Evolutionary conservation across 2,329 filamentous ascomycete species (phyloP).

Genomic region (Arthrobotrys pseudoclavata): DNA sequence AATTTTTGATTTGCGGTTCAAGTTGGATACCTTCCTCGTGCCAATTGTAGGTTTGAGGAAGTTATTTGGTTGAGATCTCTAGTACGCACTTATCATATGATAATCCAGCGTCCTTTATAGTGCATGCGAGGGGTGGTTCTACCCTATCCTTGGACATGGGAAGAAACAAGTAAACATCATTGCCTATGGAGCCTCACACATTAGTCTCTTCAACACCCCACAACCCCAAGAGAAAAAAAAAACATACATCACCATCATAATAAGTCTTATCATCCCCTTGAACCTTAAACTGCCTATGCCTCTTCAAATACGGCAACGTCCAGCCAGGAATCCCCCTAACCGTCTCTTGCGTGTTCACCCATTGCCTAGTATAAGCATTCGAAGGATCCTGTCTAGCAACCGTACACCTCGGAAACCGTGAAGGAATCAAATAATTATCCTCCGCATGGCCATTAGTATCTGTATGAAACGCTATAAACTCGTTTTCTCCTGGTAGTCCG

Average conservation of each 20-base stretch:
- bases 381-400: background rate
- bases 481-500: background rate
- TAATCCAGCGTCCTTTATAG: too few relatives aligned
- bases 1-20: too few relatives aligned
- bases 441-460: conserved; percentile 18
- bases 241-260: conserved; percentile 28
- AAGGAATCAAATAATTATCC: conserved; percentile 4
- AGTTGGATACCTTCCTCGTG: too few relatives aligned
- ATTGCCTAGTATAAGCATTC: background rate
- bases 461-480: conserved; percentile 21
- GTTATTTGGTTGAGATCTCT: too few relatives aligned
- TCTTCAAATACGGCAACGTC: background rate
- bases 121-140: too few relatives aligned
- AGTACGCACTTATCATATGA: too few relatives aligned
- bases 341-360: background rate
- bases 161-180: conserved; percentile 3
- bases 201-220: background rate
- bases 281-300: background rate
- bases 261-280: background rate
- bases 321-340: background rate
- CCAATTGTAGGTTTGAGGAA: too few relatives aligned
- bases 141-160: background rate
- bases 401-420: conserved; percentile 3
- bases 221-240: background rate
- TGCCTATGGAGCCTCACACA: background rate